Percentiles rank a stretch among this genome's conserved stretches.
These are phyloP conservation scores for Penicillium capsulatum DNA, from an alignment of 2,329 filamentous ascomycete genomes.

Conservation along the genomic window DNA sequence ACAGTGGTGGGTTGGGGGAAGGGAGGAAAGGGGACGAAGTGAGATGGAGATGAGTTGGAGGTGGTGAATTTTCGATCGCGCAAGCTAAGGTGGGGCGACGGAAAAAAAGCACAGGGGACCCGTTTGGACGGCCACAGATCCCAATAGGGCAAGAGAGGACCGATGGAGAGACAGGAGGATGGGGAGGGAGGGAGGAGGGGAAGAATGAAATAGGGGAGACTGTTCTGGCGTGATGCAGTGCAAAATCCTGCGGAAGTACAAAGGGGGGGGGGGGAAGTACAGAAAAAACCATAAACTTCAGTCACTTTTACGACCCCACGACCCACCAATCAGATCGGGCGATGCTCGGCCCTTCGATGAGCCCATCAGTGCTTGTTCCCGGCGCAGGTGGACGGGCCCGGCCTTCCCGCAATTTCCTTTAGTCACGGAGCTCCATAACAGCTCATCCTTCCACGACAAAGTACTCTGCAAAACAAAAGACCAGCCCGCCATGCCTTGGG, in stretches of 20 bases:
- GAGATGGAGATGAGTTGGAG: conserved; percentile 6
- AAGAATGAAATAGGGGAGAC: neutral
- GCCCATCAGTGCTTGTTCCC: too few relatives aligned
- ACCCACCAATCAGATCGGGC: too few relatives aligned
- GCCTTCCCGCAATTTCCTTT: neutral
- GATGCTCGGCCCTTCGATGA: too few relatives aligned
- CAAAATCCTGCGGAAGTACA: too few relatives aligned
- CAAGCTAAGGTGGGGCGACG: conserved; percentile 40
- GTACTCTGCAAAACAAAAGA: neutral
- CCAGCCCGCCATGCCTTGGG: conserved; percentile 4
- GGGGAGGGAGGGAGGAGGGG: conserved; percentile 2
- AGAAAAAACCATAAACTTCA: too few relatives aligned
- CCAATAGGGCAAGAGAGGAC: conserved; percentile 13
- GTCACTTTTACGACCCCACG: too few relatives aligned
- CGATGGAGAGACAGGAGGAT: conserved; percentile 2
- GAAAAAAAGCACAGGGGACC: conserved; percentile 24
- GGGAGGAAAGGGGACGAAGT: neutral
- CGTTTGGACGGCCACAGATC: conserved; percentile 16
- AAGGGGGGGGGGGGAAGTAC: too few relatives aligned
- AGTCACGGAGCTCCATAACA: neutral
- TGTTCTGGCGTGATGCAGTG: too few relatives aligned
- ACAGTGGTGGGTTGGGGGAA: conserved; percentile 3
- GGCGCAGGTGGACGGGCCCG: too few relatives aligned
- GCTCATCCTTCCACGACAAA: neutral
- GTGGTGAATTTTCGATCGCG: conserved; percentile 30